Evolutionary conservation across 208 protist species (phyloP).

Genomic region (Acanthamoeba royreba): DNA sequence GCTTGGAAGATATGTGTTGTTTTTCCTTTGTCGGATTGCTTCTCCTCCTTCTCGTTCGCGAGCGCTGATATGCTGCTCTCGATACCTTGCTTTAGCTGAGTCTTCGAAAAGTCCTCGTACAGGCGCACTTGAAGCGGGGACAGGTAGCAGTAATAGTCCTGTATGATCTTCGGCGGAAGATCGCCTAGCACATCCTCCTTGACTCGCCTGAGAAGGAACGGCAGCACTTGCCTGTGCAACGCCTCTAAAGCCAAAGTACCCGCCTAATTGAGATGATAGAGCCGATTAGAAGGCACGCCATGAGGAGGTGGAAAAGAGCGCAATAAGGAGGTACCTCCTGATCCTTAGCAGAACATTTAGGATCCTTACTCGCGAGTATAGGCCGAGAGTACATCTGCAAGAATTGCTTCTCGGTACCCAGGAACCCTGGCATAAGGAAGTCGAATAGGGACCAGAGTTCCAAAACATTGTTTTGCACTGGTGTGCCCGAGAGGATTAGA

Average conservation of each 20-base stretch:
- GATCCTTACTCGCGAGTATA: conserved; percentile 71
- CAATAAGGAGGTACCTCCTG: conserved; percentile 41
- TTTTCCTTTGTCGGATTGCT: not conserved
- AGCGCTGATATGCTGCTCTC: not conserved
- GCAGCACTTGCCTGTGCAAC: conserved; percentile 88
- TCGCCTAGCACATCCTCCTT: conserved; percentile 88
- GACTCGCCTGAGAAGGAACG: conserved; percentile 87
- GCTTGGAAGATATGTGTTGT: conserved; percentile 81
- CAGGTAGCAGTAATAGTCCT: conserved; percentile 85
- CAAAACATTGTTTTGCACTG: conserved; percentile 88
- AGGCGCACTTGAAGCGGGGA: conserved; percentile 76
- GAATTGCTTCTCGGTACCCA: conserved; percentile 84
- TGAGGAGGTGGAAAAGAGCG: not conserved
- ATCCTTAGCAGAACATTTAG: conserved; percentile 62
- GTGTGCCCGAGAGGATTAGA: conserved; percentile 89
- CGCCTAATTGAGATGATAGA: not conserved
- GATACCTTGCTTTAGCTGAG: not conserved
- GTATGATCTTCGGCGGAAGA: conserved; percentile 90
- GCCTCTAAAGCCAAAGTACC: conserved; percentile 75
- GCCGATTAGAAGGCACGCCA: not conserved
- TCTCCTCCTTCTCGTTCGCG: not conserved
- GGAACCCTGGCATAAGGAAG: conserved; percentile 92
- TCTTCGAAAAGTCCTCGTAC: conserved; percentile 59
- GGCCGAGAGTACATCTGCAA: conserved; percentile 77
- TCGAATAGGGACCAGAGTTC: conserved; percentile 93